Evolutionary conservation across 2,329 filamentous ascomycete species (phyloP).

Genomic region (Exophiala sideris): DNA sequence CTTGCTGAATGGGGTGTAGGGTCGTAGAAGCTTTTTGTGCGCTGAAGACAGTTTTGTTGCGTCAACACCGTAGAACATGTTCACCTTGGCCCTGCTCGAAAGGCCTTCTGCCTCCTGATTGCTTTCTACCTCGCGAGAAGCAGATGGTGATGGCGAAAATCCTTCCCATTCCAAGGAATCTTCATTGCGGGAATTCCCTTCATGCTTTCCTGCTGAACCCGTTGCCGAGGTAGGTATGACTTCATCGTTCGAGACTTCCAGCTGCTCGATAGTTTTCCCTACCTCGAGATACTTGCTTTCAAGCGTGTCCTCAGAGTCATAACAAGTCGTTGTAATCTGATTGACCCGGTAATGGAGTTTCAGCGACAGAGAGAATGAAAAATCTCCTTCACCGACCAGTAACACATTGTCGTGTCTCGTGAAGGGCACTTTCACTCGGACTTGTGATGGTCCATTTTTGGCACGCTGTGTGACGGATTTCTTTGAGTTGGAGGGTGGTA

Average conservation of each 20-base stretch:
- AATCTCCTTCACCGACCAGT: conserved; percentile 47
- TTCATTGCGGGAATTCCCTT: conserved; percentile 1
- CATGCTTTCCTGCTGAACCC: background rate
- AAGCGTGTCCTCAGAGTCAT: conserved; percentile 49
- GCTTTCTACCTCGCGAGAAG: background rate
- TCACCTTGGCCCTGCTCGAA: conserved; percentile 25
- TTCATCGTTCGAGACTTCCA: background rate
- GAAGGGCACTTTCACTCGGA: conserved; percentile 34
- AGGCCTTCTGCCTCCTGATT: conserved; percentile 1
- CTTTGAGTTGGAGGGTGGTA: background rate
- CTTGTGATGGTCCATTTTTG: conserved; percentile 2
- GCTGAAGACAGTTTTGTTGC: conserved; percentile 39
- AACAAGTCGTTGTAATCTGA: conserved; percentile 42
- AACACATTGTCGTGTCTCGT: conserved; percentile 41
- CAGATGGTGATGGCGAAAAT: conserved; percentile 21
- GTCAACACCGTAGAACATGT: conserved; percentile 42
- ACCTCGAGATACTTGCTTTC: conserved; percentile 72
- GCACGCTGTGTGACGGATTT: background rate
- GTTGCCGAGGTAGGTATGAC: background rate
- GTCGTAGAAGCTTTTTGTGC: conserved; percentile 26
- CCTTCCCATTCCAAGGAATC: conserved; percentile 24
- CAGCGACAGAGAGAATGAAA: conserved; percentile 47
- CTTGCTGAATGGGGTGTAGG: conserved; percentile 60
- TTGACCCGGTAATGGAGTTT: conserved; percentile 40
- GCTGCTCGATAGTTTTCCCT: conserved; percentile 7